These are phyloP conservation scores for Exophiala spinifera DNA, from an alignment of 2,329 filamentous ascomycete species.

Conservation along the genomic window DNA sequence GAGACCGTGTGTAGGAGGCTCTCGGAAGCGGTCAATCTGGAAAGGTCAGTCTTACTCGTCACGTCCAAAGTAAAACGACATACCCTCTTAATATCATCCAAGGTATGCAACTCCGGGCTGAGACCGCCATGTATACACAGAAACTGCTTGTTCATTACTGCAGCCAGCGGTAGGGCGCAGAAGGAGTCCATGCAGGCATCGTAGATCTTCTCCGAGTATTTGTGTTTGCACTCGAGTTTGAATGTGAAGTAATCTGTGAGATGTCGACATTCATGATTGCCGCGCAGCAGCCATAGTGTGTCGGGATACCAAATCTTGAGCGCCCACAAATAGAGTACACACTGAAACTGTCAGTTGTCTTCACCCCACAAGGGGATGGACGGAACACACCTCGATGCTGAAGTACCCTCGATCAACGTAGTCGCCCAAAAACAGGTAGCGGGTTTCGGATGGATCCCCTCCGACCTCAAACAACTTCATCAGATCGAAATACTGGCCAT, in stretches of 20 bases:
- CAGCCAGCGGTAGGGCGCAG: slow-evolving; percentile 86
- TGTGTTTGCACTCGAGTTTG: slow-evolving; percentile 99
- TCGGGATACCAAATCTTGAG: slow-evolving; percentile 99
- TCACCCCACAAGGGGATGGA: not conserved
- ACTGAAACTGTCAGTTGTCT: slow-evolving; percentile 48
- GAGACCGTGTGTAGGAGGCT: slow-evolving; percentile 92
- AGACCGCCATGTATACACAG: slow-evolving; percentile 96
- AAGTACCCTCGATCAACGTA: slow-evolving; percentile 99
- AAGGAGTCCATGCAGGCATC: slow-evolving; percentile 99
- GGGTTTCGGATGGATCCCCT: slow-evolving; percentile 90
- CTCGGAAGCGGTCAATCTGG: slow-evolving; percentile 93
- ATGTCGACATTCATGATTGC: slow-evolving; percentile 97
- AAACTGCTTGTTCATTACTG: slow-evolving; percentile 99
- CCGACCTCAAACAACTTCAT: slow-evolving; percentile 99
- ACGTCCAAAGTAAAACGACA: slow-evolving; percentile 35
- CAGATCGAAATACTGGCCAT: slow-evolving; percentile 97
- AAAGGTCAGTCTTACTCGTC: slow-evolving; percentile 25
- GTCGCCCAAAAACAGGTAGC: slow-evolving; percentile 95
- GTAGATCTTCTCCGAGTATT: slow-evolving; percentile 94
- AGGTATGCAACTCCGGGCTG: slow-evolving; percentile 90
- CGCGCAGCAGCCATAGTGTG: slow-evolving; percentile 91
- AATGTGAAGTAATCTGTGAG: slow-evolving; percentile 99
- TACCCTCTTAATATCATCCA: slow-evolving; percentile 89
- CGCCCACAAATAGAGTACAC: slow-evolving; percentile 94
- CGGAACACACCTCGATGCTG: slow-evolving; percentile 72